A percentile compares a stretch with the other conserved stretches of the same genome.
Evolutionary conservation across 495 filamentous ascomycete genomes (phyloP).

Genomic region (Talaromyces thailandensis): DNA sequence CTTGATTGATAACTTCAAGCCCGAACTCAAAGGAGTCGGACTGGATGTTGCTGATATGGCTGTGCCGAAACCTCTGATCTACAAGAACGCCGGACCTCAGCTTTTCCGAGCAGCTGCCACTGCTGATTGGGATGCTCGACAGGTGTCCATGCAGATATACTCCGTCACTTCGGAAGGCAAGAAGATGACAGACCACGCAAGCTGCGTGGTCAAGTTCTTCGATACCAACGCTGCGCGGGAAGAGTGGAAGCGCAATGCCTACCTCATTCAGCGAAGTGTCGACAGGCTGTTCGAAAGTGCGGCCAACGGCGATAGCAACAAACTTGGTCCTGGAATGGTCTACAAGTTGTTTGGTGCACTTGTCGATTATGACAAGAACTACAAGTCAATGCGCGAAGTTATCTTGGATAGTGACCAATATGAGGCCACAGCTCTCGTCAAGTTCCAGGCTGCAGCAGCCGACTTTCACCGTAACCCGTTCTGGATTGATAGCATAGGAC

Average conservation of each 20-base stretch:
- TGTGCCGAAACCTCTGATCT: conserved; percentile 63
- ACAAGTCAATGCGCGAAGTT: conserved; percentile 64
- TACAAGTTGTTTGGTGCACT: conserved; percentile 60
- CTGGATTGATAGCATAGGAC: conserved; percentile 40
- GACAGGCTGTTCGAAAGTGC: conserved; percentile 28
- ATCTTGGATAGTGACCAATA: conserved; percentile 61
- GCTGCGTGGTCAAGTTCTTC: conserved; percentile 35
- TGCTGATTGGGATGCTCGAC: conserved; percentile 23
- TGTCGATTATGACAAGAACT: conserved; percentile 52
- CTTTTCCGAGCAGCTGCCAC: conserved; percentile 32
- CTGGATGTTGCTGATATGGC: conserved; percentile 56
- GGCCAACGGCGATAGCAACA: conserved; percentile 15
- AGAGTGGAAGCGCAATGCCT: conserved; percentile 39
- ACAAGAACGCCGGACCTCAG: conserved; percentile 42
- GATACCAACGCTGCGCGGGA: conserved; percentile 15
- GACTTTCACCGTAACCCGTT: conserved; percentile 50
- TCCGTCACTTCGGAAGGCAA: conserved; percentile 36
- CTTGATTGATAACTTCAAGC: conserved; percentile 48
- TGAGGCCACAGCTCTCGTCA: conserved; percentile 63
- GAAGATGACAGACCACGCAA: conserved; percentile 41
- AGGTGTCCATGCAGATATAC: conserved; percentile 25
- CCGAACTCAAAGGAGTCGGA: conserved; percentile 41
- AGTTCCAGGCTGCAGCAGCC: conserved; percentile 55
- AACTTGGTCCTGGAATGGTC: conserved; percentile 46
- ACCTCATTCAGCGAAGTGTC: conserved; percentile 40